A percentile compares a stretch with the other conserved stretches of the same genome.
These are phyloP conservation scores for Hortiboletus rubellus DNA, from an alignment of 1,284 basidiomycete genomes.

Conservation along the genomic window DNA sequence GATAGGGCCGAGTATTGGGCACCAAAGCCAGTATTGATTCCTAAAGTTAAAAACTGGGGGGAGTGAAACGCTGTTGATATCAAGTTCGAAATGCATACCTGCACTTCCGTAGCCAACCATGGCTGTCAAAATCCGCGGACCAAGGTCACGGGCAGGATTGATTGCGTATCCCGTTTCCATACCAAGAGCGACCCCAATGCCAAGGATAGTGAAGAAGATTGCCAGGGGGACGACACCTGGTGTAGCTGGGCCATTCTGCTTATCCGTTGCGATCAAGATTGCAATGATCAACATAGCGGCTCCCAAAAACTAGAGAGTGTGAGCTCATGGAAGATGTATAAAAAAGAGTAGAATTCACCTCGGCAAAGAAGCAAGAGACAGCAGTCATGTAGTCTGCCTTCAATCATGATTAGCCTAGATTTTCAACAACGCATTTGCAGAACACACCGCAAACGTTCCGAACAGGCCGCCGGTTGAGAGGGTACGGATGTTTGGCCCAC, in stretches of 20 bases:
- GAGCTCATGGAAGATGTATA: neutral
- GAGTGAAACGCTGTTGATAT: neutral
- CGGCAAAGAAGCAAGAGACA: constrained; percentile 61
- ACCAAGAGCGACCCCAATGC: constrained; percentile 54
- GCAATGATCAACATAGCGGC: constrained; percentile 55
- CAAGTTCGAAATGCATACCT: constrained; percentile 29
- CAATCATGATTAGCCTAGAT: constrained; percentile 16
- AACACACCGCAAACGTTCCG: constrained; percentile 65
- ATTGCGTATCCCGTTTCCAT: constrained; percentile 63
- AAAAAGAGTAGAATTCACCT: constrained; percentile 36
- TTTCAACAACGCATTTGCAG: neutral
- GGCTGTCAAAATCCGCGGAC: constrained; percentile 58
- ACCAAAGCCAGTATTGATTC: constrained; percentile 79
- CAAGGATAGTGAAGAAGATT: constrained; percentile 56
- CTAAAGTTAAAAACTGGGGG: constrained; percentile 46
- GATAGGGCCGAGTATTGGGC: constrained; percentile 59
- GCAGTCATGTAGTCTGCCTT: constrained; percentile 60
- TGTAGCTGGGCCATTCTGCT: constrained; percentile 48
- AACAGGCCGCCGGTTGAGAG: constrained; percentile 71
- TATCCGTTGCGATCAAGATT: constrained; percentile 46
- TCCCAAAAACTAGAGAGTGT: constrained; percentile 49
- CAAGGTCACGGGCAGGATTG: constrained; percentile 66
- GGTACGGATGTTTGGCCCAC: constrained; percentile 59
- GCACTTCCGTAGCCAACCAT: constrained; percentile 59
- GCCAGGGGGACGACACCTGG: constrained; percentile 53